Evolutionary conservation across 1,284 basidiomycete species (phyloP), one percentile per base, ranked within the genome.

Genomic region (Trametes sp.): DNA sequence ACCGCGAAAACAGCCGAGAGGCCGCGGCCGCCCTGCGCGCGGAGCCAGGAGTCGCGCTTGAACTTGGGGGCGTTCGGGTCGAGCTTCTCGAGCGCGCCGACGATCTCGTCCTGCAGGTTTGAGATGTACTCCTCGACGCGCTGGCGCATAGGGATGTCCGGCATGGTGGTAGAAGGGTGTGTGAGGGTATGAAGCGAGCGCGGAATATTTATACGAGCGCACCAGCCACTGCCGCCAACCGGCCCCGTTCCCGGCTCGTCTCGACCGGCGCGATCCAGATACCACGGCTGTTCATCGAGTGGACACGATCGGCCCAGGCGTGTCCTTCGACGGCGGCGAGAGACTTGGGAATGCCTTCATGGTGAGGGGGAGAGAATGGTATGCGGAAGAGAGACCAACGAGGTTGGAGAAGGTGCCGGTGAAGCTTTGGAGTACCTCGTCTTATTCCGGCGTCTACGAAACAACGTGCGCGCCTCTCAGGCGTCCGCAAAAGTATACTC

Each of bases 21-120:
- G 16, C 97, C 97, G 59, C 86, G 86, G 1, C 96, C 96, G 4
- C 96, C 96, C 67, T 94, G 83, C 21, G 90, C 77, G 54, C 97
- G 87, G 54, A 88, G 76, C 96, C 97, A 97, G 36, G 87, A 82
- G 77, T 98, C 97, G 50, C 93, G 90, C 68, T 93, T 86, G 84
- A 98, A 98, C 55, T 79, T 79, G 1, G 87, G 84, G 2, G 88
- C 84, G 45, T 78, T 74, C 5, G 89, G 86, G 74, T 98, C 97
- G 69, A 98, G 85, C 13, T 81, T 75, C 75, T 98, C 93, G 65
- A 99, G 84, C 0, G 88, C 85, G 41, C 78, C 72, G 62, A 98
- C 93, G 65, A 99, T 98, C 46, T 87, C 80, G 54, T 92, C 83
- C 77, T 98, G 97, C 26, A 98, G 87, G 10, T 78, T 75, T 65